Evolutionary conservation across 805 yeast species (phyloP).

Genomic region (Metschnikowia matae): DNA sequence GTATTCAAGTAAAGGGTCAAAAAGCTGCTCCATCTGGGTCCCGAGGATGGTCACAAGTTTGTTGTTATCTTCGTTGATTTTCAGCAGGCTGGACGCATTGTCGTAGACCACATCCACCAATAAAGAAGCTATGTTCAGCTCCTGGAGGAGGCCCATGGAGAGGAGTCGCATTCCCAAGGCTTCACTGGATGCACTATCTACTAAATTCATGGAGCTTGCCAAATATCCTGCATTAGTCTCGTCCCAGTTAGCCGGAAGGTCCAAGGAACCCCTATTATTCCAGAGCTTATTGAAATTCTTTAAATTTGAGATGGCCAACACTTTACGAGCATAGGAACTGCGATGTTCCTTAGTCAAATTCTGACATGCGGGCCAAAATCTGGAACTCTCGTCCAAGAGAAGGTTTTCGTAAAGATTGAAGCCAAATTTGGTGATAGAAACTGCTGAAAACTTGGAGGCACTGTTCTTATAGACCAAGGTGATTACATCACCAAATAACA

Average conservation of each 20-base stretch:
- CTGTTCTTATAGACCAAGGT: slow-evolving; percentile 50
- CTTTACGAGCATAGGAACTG: slow-evolving; percentile 59
- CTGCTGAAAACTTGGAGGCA: slow-evolving; percentile 45
- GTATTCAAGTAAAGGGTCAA: slow-evolving; percentile 86
- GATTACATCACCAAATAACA: slow-evolving; percentile 42
- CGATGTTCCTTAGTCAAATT: slow-evolving; percentile 51
- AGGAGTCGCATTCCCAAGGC: slow-evolving; percentile 55
- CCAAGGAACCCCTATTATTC: slow-evolving; percentile 27
- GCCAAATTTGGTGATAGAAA: slow-evolving; percentile 64
- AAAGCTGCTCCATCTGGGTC: slow-evolving; percentile 79
- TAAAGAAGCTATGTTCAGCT: slow-evolving; percentile 46
- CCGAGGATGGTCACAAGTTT: slow-evolving; percentile 74
- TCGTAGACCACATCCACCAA: slow-evolving; percentile 72
- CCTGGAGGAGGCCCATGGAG: slow-evolving; percentile 55
- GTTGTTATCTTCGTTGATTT: slow-evolving; percentile 61
- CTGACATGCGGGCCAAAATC: slow-evolving; percentile 75
- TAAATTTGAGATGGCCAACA: slow-evolving; percentile 71
- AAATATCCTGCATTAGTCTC: slow-evolving; percentile 81
- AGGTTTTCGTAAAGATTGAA: slow-evolving; percentile 38
- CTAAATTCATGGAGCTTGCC: slow-evolving; percentile 60
- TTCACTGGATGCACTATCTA: slow-evolving; percentile 49
- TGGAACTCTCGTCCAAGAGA: slow-evolving; percentile 37
- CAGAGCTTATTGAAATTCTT: slow-evolving; percentile 61
- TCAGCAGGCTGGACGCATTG: slow-evolving; percentile 35
- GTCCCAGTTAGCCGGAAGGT: slow-evolving; percentile 52